Percentiles rank a stretch among this genome's conserved stretches.
Evolutionary conservation across 2,329 filamentous ascomycete species (phyloP).

Genomic region (Pestalotiopsis sp.): DNA sequence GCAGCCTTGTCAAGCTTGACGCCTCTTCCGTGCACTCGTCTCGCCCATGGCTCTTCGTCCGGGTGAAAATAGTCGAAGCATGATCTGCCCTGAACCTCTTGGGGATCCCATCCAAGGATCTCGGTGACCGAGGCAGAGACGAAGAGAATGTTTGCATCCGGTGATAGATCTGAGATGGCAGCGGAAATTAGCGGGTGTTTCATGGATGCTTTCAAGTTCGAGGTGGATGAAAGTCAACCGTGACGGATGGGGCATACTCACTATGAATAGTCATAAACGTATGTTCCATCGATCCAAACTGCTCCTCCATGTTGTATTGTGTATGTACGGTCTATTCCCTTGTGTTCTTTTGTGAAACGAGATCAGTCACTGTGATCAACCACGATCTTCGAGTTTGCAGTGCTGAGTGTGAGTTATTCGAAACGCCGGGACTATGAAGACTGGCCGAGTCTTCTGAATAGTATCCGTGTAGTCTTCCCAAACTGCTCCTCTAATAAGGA

Average conservation of each 20-base stretch:
- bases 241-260: slow-evolving; percentile 46
- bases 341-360: background rate
- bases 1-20: slow-evolving; percentile 83
- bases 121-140: slow-evolving; percentile 83
- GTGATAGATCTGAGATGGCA: slow-evolving; percentile 63
- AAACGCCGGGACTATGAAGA: background rate
- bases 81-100: slow-evolving; percentile 75
- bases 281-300: slow-evolving; percentile 66
- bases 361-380: background rate
- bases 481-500: slow-evolving; percentile 25
- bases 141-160: slow-evolving; percentile 79
- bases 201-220: background rate
- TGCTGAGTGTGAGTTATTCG: background rate
- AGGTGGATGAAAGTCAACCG: background rate
- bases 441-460: background rate
- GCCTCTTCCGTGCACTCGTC: slow-evolving; percentile 71
- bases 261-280: slow-evolving; percentile 93
- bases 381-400: background rate
- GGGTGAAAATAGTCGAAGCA: slow-evolving; percentile 88
- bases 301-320: slow-evolving; percentile 22
- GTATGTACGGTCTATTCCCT: background rate
- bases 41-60: slow-evolving; percentile 76
- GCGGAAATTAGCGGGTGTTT: slow-evolving; percentile 13
- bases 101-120: slow-evolving; percentile 70
- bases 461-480: slow-evolving; percentile 21